Conservation (phyloP, 2,329 filamentous ascomycete genomes). For the Alternaria ventricosa region DNA sequence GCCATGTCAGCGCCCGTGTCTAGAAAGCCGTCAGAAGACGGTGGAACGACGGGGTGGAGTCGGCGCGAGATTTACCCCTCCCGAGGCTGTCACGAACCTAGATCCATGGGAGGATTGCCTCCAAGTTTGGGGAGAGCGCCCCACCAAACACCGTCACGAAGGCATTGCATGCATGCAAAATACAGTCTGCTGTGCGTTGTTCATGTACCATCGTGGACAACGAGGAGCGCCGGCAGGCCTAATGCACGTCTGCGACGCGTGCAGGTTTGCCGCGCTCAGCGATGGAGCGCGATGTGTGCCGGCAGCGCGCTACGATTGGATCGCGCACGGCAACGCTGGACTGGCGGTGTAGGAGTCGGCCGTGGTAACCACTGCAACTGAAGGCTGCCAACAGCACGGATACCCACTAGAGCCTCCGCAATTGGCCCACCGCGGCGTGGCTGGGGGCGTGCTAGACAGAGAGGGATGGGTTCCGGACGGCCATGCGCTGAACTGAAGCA, state of each 20-base stretch:
- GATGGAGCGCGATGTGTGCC: slow-evolving; percentile 17
- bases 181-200: slow-evolving; percentile 34
- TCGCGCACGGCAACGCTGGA: slow-evolving; percentile 20
- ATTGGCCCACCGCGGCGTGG: slow-evolving; percentile 22
- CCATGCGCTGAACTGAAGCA: slow-evolving; percentile 13
- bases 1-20: neutral
- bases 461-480: slow-evolving; percentile 20
- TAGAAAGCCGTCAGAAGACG: slow-evolving; percentile 5
- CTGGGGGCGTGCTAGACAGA: slow-evolving; percentile 27
- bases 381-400: slow-evolving; percentile 13
- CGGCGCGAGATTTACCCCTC: slow-evolving; percentile 7
- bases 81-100: slow-evolving; percentile 11
- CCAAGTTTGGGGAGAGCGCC: slow-evolving; percentile 6
- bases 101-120: slow-evolving; percentile 7
- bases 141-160: slow-evolving; percentile 15
- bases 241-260: slow-evolving; percentile 25
- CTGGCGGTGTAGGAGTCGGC: slow-evolving; percentile 34
- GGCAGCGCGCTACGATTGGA: slow-evolving; percentile 11
- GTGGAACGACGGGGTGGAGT: slow-evolving; percentile 5
- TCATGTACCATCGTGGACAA: slow-evolving; percentile 18
- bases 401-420: slow-evolving; percentile 14
- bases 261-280: slow-evolving; percentile 27
- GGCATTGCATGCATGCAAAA: slow-evolving; percentile 17
- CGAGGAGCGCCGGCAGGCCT: slow-evolving; percentile 21
- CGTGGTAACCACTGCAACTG: slow-evolving; percentile 7